Evolutionary conservation across 345 rosid genomes (phyloP).

Genomic region (Pistacia atlantica): DNA sequence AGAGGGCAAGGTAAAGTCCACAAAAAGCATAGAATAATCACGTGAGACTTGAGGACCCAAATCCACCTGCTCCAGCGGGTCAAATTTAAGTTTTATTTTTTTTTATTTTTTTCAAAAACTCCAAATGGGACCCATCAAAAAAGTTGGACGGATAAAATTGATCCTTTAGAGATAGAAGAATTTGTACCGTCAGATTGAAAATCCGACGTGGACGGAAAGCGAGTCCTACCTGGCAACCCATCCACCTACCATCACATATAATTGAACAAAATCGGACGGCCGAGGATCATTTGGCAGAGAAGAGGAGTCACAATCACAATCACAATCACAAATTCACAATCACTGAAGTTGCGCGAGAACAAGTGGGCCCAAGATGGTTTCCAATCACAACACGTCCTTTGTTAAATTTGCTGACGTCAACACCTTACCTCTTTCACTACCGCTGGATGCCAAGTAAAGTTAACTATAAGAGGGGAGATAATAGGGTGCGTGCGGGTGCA

Average conservation of each 20-base stretch:
- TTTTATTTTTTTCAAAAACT: background rate
- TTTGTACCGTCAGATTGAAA: conserved; percentile 21
- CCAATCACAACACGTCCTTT: background rate
- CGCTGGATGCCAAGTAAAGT: background rate
- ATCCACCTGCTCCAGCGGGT: conserved; percentile 26
- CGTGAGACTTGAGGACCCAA: conserved; percentile 15
- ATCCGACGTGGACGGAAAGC: conserved; percentile 32
- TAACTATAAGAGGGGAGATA: background rate
- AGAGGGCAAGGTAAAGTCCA: background rate
- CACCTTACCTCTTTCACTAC: background rate
- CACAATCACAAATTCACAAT: background rate
- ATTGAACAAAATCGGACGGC: conserved; percentile 26
- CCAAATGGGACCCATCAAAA: background rate
- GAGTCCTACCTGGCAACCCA: conserved; percentile 24
- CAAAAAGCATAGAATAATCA: conserved; percentile 13
- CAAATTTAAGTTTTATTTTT: background rate
- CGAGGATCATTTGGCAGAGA: conserved; percentile 1
- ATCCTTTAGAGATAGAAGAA: background rate
- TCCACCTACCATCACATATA: background rate
- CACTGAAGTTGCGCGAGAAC: conserved; percentile 1
- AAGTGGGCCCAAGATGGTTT: background rate
- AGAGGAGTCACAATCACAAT: conserved; percentile 4
- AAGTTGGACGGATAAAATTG: background rate
- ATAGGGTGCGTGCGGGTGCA: background rate
- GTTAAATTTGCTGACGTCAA: conserved; percentile 16